Base-by-base conservation (phyloP, 2,329 filamentous ascomycete genomes). In the Alternaria dauci region DNA sequence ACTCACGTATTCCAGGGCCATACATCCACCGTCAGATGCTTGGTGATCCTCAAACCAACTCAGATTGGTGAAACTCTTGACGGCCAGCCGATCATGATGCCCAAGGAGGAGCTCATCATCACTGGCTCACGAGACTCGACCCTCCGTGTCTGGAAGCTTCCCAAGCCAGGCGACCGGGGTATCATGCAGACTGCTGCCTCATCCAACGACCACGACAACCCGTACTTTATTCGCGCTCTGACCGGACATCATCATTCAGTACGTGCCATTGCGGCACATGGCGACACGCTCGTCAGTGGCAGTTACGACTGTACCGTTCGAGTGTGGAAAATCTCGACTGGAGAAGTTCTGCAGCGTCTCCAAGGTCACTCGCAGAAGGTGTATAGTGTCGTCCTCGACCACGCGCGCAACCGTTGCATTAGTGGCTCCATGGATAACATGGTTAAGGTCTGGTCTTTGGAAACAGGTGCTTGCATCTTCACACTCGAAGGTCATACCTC, bases 371-470 rank as follows among this genome's bases (percentile, higher is more conserved):
- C 88, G 0, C 89, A 94, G 76, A 98, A 99, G 78, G 95, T 99
- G 0, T 99, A 99, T 78, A 97, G 94, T 62, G 95, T 99, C 8
- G 95, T 99, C 8, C 83, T 98, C 23, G 95, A 99, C 73, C 91
- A 93, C 68, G 89, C 91, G 71, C 91, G 95, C 60, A 96, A 96
- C 73, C 91, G 94, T 41, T 99, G 95, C 80, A 98, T 99, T 65
- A 97, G 94, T 65, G 95, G 95, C 12, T 97, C 94, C 7, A 99
- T 99, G 95, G 95, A 99, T 78, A 97, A 95, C 64, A 86, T 94
- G 66, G 95, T 99, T 75, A 98, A 97, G 80, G 94, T 99, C 12
- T 99, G 95, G 95, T 95, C 94, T 61, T 85, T 99, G 14, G 89
- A 93, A 30, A 95, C 91, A 2, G 95, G 95, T 0, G 83, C 89